A percentile compares a stretch with the other conserved stretches of the same genome.
phyloP scores from a whole-genome alignment of 768 basidiomycete species.

The Pholiota microspora region DNA sequence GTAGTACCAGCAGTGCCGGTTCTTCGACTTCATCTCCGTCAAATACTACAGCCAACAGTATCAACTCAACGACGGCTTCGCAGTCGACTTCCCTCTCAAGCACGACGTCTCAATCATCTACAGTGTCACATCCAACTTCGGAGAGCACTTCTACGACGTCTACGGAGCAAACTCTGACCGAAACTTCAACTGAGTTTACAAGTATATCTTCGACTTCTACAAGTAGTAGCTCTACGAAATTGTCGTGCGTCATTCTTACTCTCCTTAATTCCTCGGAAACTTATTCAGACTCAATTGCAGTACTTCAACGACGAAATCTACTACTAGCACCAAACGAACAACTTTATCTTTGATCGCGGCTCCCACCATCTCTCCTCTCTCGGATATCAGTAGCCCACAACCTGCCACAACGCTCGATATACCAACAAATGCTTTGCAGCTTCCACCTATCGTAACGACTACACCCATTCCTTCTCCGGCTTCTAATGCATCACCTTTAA shows the following conservation, averaged over 20 bases:
- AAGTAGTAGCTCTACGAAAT: neutral
- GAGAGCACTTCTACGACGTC: slow-evolving; percentile 1
- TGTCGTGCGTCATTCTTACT: slow-evolving; percentile 1
- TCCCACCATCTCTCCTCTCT: neutral
- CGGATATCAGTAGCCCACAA: neutral
- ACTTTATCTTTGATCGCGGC: slow-evolving; percentile 8
- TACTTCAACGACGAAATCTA: neutral
- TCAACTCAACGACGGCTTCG: neutral
- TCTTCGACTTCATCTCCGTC: neutral
- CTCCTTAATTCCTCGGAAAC: neutral
- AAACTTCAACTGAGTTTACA: slow-evolving; percentile 2
- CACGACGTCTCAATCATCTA: slow-evolving; percentile 3
- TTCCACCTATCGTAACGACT: neutral
- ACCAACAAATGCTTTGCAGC: neutral
- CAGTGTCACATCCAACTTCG: neutral
- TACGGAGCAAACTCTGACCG: slow-evolving; percentile 4
- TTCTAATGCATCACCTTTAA: neutral
- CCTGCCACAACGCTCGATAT: slow-evolving; percentile 2
- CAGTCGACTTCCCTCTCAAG: slow-evolving; percentile 3
- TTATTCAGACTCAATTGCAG: neutral
- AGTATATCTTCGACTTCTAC: neutral
- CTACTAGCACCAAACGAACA: neutral
- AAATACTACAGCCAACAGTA: neutral
- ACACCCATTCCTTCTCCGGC: neutral
- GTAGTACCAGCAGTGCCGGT: neutral